Evolutionary conservation across 139 green algal species (phyloP).

Genomic region (Chlamydomonas sphaeroides): DNA sequence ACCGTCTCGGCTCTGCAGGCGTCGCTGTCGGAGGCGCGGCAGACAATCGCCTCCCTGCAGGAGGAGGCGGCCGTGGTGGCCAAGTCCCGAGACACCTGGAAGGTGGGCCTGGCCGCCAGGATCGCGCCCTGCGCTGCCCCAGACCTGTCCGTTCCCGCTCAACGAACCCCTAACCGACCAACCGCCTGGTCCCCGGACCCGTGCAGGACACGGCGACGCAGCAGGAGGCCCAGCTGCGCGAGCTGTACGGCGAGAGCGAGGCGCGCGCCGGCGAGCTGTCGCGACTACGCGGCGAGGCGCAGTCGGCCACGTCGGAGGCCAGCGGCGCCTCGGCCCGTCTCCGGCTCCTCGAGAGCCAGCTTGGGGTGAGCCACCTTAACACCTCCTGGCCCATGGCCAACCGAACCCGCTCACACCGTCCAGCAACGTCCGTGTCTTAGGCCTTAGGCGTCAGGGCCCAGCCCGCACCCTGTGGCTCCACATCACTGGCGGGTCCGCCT

Average conservation of each 20-base stretch:
- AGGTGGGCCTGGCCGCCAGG: too few relatives aligned
- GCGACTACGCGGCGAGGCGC: constrained; percentile 16
- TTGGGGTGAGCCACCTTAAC: not conserved
- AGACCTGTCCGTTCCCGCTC: too few relatives aligned
- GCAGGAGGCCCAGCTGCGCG: constrained; percentile 34
- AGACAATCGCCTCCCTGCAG: constrained; percentile 12
- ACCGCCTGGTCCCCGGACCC: too few relatives aligned
- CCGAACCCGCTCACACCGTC: too few relatives aligned
- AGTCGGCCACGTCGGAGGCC: constrained; percentile 12
- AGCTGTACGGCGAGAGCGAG: constrained; percentile 36
- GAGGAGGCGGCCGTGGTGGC: constrained; percentile 23
- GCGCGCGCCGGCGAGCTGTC: constrained; percentile 21
- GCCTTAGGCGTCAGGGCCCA: too few relatives aligned
- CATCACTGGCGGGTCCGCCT: too few relatives aligned
- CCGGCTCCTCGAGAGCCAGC: constrained; percentile 21
- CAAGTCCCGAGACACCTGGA: constrained; percentile 40
- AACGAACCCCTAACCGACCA: too few relatives aligned
- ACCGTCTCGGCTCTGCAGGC: not conserved
- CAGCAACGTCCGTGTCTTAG: too few relatives aligned
- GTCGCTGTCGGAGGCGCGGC: constrained; percentile 15
- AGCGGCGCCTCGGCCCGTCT: not conserved
- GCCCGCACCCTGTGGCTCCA: too few relatives aligned
- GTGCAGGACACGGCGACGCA: constrained; percentile 34
- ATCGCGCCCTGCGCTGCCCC: too few relatives aligned
- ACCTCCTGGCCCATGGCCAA: too few relatives aligned